Conservation (phyloP, 371 early-diverging fungal species). For the Mortierella sp. region DNA sequence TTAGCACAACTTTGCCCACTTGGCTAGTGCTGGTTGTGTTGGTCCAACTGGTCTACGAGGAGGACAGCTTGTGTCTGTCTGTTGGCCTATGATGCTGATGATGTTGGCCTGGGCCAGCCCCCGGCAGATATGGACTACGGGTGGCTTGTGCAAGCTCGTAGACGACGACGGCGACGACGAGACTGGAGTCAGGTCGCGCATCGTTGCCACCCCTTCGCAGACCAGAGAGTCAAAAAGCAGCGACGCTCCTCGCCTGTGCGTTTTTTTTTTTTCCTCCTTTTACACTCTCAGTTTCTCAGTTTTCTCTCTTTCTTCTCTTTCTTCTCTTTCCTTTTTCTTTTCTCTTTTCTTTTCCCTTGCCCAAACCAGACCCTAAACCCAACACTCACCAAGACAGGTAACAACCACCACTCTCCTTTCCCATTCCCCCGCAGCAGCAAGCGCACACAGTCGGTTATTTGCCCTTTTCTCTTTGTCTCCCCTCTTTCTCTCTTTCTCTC, state of each 20-base stretch:
- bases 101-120: no score
- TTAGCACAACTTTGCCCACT: no score
- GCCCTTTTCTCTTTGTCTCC: not conserved
- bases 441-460: not conserved
- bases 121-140: no score
- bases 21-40: no score
- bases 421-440: not conserved
- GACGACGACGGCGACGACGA: no score
- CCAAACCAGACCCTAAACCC: constrained; percentile 10
- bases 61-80: no score
- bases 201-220: no score
- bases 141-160: no score
- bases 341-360: constrained; percentile 2
- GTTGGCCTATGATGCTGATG: no score
- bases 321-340: constrained; percentile 4
- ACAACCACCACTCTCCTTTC: not conserved
- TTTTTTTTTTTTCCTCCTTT: not conserved
- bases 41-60: no score
- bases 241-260: not conserved
- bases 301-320: constrained; percentile 21
- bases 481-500: no score
- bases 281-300: not conserved
- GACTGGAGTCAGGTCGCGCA: no score
- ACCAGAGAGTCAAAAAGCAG: not conserved
- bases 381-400: constrained; percentile 10